These are phyloP conservation scores for Mycotypha africana DNA, from an alignment of 371 early-diverging fungal species.

Conservation along the genomic window DNA sequence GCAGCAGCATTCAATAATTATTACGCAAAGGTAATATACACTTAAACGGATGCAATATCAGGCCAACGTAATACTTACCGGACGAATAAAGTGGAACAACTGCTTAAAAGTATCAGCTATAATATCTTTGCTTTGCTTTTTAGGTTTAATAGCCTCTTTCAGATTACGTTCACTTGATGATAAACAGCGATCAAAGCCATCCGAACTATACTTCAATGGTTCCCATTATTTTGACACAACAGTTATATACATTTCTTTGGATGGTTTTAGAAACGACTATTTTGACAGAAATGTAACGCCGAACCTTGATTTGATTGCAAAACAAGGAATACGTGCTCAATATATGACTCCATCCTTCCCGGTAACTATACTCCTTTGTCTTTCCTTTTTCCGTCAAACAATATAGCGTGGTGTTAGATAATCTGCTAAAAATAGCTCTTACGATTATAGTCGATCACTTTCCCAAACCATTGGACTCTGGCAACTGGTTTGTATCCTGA, in stretches of 20 bases:
- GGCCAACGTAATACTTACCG: no score
- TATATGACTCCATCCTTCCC: slow-evolving; percentile 76
- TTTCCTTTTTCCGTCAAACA: no score
- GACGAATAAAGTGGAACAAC: no score
- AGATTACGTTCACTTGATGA: no score
- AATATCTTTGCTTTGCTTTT: no score
- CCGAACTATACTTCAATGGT: slow-evolving; percentile 65
- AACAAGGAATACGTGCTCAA: slow-evolving; percentile 48
- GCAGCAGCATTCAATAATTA: no score
- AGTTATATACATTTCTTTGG: slow-evolving; percentile 78
- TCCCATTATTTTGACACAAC: slow-evolving; percentile 62
- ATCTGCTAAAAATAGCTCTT: neutral
- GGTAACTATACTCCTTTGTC: no score
- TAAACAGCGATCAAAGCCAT: no score
- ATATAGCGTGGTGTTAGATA: neutral
- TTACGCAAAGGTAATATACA: no score
- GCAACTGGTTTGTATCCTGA: slow-evolving; percentile 90
- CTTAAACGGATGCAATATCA: no score
- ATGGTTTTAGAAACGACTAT: slow-evolving; percentile 85
- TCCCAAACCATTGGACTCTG: slow-evolving; percentile 92
- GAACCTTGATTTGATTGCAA: slow-evolving; percentile 47
- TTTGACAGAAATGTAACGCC: slow-evolving; percentile 70
- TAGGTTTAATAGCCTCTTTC: no score
- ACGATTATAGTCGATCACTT: slow-evolving; percentile 58
- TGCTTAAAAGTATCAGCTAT: no score